Percentiles rank a stretch among this genome's conserved stretches.
Evolutionary conservation across 306 rosid genomes (phyloP).

Genomic region (Arachis stenosperma): DNA sequence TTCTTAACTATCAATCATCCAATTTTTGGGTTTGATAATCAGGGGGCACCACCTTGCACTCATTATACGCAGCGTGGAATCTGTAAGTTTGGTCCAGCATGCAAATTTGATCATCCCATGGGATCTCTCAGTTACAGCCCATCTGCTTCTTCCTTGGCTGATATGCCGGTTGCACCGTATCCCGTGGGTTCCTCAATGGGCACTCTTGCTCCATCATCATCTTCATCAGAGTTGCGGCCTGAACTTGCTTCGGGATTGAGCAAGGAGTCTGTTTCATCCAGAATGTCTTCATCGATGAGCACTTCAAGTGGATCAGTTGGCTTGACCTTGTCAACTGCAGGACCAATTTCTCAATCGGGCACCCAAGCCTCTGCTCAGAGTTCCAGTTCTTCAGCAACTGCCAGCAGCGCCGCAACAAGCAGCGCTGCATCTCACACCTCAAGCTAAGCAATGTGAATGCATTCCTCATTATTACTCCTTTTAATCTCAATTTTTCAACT

Average conservation of each 20-base stretch:
- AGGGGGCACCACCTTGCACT: constrained; percentile 92
- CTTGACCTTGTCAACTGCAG: constrained; percentile 64
- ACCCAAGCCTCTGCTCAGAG: constrained; percentile 65
- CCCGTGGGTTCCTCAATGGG: constrained; percentile 92
- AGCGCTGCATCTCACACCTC: constrained; percentile 63
- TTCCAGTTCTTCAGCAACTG: constrained; percentile 58
- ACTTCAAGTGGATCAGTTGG: constrained; percentile 78
- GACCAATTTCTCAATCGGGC: constrained; percentile 57
- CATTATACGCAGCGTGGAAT: constrained; percentile 90
- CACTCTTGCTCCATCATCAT: constrained; percentile 84
- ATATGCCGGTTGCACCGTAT: constrained; percentile 93
- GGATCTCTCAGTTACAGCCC: constrained; percentile 91
- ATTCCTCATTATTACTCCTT: constrained; percentile 62
- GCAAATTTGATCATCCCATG: constrained; percentile 92
- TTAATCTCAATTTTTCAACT: constrained; percentile 62
- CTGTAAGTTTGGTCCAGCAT: constrained; percentile 87
- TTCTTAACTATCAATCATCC: constrained; percentile 30
- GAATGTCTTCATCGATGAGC: constrained; percentile 87
- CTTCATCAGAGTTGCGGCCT: constrained; percentile 90
- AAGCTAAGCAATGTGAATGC: constrained; percentile 71
- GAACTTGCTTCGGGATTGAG: constrained; percentile 66
- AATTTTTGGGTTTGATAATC: constrained; percentile 49
- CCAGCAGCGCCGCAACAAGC: constrained; percentile 53
- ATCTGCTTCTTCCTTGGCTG: constrained; percentile 89
- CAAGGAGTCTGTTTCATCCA: constrained; percentile 71